A percentile compares a stretch with the other conserved stretches of the same genome.
These are phyloP conservation scores for Mycena venus DNA, from an alignment of 768 basidiomycete genomes.

Conservation along the genomic window DNA sequence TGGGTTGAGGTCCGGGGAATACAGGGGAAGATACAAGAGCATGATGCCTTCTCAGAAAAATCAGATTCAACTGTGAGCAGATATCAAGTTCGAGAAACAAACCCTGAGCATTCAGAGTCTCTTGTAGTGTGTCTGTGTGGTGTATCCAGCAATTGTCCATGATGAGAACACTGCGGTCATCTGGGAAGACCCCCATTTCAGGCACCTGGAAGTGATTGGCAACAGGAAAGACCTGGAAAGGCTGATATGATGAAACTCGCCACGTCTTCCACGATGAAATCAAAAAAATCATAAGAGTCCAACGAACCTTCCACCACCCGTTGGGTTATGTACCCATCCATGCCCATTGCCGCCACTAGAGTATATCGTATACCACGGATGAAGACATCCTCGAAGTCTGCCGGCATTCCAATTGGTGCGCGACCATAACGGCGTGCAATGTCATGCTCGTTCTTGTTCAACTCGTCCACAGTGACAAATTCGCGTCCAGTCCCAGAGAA, in stretches of 20 bases:
- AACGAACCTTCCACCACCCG: conserved; percentile 42
- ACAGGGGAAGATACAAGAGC: conserved; percentile 45
- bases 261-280: conserved; percentile 46
- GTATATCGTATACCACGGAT: conserved; percentile 41
- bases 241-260: too few relatives aligned
- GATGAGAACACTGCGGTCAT: conserved; percentile 1
- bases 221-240: too few relatives aligned
- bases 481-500: conserved; percentile 31
- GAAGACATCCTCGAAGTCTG: conserved; percentile 39
- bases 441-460: conserved; percentile 44
- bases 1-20: conserved; percentile 52
- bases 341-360: conserved; percentile 45
- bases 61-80: neutral
- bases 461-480: conserved; percentile 45
- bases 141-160: conserved; percentile 40
- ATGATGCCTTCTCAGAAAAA: conserved; percentile 3
- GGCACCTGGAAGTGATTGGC: conserved; percentile 16
- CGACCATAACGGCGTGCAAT: conserved; percentile 40
- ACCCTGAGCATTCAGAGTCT: conserved; percentile 39
- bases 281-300: conserved; percentile 39
- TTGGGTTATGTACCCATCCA: conserved; percentile 44
- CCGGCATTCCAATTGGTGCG: conserved; percentile 34
- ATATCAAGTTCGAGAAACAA: neutral
- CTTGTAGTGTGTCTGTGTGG: conserved; percentile 38
- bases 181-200: neutral